A percentile compares a stretch with the other conserved stretches of the same genome.
phyloP scores from a whole-genome alignment of 768 basidiomycete species.

The Termitomyces sp. region DNA sequence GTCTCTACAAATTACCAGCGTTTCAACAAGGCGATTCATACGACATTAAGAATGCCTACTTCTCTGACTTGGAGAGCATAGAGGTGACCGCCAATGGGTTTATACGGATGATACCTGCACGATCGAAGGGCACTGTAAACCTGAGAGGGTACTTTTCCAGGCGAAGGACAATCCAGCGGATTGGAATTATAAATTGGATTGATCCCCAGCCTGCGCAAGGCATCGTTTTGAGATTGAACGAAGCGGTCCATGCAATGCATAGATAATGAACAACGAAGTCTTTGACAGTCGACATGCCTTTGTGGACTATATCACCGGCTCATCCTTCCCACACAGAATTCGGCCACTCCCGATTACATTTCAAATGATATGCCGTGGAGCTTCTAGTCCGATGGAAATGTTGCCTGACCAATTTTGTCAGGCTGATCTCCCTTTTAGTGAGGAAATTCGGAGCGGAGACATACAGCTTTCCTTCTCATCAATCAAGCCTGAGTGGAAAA shows the following conservation, averaged over 20 bases:
- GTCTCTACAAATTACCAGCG: not conserved
- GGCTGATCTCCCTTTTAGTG: no score
- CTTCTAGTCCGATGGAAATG: not conserved
- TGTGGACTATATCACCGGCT: not conserved
- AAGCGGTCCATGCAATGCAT: not conserved
- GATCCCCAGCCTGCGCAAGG: not conserved
- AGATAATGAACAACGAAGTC: not conserved
- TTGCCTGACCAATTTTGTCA: not conserved
- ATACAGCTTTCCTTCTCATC: not conserved
- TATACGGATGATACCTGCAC: not conserved
- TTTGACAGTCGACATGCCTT: not conserved
- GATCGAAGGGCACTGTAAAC: not conserved
- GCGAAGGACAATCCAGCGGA: not conserved
- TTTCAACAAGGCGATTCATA: not conserved
- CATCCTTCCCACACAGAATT: not conserved
- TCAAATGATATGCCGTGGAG: not conserved
- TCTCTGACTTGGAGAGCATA: not conserved
- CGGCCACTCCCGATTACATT: not conserved
- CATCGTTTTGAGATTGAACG: not conserved
- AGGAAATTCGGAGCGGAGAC: not conserved
- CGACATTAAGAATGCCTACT: not conserved
- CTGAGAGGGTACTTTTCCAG: not conserved
- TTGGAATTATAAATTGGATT: no score
- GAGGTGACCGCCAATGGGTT: not conserved
- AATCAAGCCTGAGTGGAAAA: not conserved